Conservation (phyloP, 2,329 filamentous ascomycete species). For the Didymosphaeria variabile region DNA sequence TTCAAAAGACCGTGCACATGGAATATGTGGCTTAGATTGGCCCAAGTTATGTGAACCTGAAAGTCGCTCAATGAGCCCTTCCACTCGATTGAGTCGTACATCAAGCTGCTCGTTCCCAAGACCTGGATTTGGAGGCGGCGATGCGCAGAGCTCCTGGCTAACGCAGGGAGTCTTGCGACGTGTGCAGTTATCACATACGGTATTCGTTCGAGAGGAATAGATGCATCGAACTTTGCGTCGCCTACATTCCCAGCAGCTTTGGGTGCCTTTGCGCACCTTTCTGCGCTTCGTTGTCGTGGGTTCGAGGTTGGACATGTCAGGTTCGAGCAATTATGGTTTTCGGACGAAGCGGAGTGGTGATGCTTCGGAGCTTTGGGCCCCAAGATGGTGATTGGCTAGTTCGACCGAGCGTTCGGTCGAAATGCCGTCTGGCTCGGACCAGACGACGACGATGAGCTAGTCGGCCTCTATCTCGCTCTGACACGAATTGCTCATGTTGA, state of each 20-base stretch:
- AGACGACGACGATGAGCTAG: background rate
- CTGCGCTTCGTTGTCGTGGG: constrained; percentile 9
- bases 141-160: constrained; percentile 32
- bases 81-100: constrained; percentile 19
- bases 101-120: constrained; percentile 9
- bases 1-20: background rate
- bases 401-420: background rate
- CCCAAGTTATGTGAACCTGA: background rate
- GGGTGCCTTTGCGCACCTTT: constrained; percentile 27
- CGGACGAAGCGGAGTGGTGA: background rate
- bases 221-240: constrained; percentile 24
- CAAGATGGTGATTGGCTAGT: too few relatives aligned
- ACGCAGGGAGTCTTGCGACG: constrained; percentile 29
- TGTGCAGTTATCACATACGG: constrained; percentile 26
- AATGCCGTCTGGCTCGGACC: background rate
- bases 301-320: background rate
- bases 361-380: background rate
- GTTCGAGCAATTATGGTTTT: background rate
- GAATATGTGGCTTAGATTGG: background rate
- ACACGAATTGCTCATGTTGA: background rate
- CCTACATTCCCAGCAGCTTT: constrained; percentile 29
- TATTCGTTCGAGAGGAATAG: constrained; percentile 4
- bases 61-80: constrained; percentile 9
- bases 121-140: constrained; percentile 12
- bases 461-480: background rate